These are phyloP conservation scores for Leptographium flavum DNA, from an alignment of 2,329 filamentous ascomycete genomes.

Conservation along the genomic window DNA sequence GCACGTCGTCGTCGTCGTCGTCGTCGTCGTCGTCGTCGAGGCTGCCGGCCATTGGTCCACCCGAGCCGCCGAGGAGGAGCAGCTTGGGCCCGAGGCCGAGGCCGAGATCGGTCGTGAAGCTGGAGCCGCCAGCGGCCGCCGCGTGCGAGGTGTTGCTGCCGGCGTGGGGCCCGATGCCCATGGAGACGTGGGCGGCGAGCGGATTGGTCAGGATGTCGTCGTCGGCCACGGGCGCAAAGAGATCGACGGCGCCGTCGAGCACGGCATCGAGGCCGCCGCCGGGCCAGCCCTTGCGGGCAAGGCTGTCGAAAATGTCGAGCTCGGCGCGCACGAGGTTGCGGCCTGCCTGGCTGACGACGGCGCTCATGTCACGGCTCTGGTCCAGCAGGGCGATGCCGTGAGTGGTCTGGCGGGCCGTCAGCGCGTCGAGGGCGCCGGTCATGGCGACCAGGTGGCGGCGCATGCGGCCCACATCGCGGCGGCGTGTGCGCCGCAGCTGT, in stretches of 20 bases:
- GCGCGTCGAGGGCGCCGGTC: slow-evolving; percentile 45
- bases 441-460: slow-evolving; percentile 49
- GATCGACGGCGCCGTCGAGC: slow-evolving; percentile 47
- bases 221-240: slow-evolving; percentile 19
- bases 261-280: slow-evolving; percentile 53
- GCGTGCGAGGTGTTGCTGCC: slow-evolving; percentile 6
- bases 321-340: slow-evolving; percentile 53
- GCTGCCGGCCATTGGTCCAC: slow-evolving; percentile 1
- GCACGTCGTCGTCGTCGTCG: not conserved
- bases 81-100: slow-evolving; percentile 6
- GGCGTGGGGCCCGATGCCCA: slow-evolving; percentile 8
- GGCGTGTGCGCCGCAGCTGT: slow-evolving; percentile 40
- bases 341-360: slow-evolving; percentile 46
- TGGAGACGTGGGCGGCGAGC: slow-evolving; percentile 3
- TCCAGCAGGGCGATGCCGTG: slow-evolving; percentile 45
- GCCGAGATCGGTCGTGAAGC: not conserved
- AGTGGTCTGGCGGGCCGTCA: slow-evolving; percentile 45
- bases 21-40: slow-evolving; percentile 15
- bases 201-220: too few species aligned
- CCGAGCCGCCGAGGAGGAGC: slow-evolving; percentile 2
- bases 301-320: slow-evolving; percentile 54
- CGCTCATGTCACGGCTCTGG: slow-evolving; percentile 51
- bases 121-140: slow-evolving; percentile 17
- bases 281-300: slow-evolving; percentile 53
- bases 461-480: slow-evolving; percentile 47